Conservation (phyloP, 176 grass and related monocot genomes). For the Oryza meyeriana region DNA sequence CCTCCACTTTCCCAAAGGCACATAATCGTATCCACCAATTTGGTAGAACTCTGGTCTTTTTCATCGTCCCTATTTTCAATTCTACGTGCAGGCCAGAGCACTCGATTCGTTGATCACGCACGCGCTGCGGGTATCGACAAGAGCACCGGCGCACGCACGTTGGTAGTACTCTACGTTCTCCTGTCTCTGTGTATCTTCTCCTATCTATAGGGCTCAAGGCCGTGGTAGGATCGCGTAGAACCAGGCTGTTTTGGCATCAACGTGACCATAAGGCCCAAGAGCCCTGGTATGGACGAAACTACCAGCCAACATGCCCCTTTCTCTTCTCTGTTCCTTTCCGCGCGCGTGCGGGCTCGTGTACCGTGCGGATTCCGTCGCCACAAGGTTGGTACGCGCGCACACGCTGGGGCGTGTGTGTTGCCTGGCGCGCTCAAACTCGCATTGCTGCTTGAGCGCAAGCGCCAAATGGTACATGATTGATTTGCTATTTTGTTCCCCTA, state of each 20-base stretch:
- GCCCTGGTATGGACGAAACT: not conserved
- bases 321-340: not conserved
- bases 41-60: not conserved
- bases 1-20: slow-evolving; percentile 15
- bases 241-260: not conserved
- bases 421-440: not conserved
- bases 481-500: not conserved
- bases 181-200: not conserved
- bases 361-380: not conserved
- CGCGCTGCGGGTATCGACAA: not conserved
- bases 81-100: not conserved
- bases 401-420: not conserved
- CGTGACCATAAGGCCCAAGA: not conserved
- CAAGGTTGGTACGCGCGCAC: not conserved
- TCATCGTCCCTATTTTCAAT: not conserved
- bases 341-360: not conserved
- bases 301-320: not conserved
- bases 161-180: too few species aligned
- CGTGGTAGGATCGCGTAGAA: not conserved
- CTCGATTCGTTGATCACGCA: slow-evolving; percentile 12
- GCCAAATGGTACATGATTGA: not conserved
- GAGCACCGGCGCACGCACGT: not conserved
- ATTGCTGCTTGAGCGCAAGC: not conserved
- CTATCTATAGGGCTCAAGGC: not conserved
- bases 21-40: slow-evolving; percentile 30